A percentile compares a stretch with the other conserved stretches of the same genome.
Conservation (phyloP, 495 filamentous ascomycete genomes). For the Neurospora sp. region DNA sequence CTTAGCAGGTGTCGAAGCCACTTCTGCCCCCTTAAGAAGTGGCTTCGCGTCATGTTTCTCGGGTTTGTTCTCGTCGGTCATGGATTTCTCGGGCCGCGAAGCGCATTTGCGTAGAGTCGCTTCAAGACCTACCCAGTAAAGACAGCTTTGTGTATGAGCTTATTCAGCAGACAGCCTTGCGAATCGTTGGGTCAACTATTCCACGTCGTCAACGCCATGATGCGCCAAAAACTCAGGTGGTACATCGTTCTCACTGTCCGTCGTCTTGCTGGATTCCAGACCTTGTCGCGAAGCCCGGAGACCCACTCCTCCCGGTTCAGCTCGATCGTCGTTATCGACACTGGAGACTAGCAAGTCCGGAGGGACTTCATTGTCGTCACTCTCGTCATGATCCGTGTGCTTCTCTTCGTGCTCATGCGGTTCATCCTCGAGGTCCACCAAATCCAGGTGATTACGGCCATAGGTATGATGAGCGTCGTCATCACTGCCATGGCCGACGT, state of each 20-base stretch:
- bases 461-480: conserved; percentile 12
- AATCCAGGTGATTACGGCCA: conserved; percentile 20
- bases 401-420: conserved; percentile 17
- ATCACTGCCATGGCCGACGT: not conserved
- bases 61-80: too few relatives aligned
- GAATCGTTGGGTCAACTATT: not conserved
- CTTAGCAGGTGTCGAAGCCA: too few relatives aligned
- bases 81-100: too few relatives aligned
- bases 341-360: conserved; percentile 8
- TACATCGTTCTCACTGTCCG: conserved; percentile 29
- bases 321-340: not conserved
- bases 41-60: too few relatives aligned
- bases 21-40: too few relatives aligned
- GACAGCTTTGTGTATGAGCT: not conserved
- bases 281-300: not conserved
- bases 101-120: too few relatives aligned
- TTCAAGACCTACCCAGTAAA: not conserved
- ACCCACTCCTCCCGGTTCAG: not conserved
- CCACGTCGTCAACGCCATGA: conserved; percentile 2
- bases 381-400: conserved; percentile 4
- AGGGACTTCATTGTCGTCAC: conserved; percentile 18
- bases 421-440: conserved; percentile 26
- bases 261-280: conserved; percentile 13
- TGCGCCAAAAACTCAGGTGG: conserved; percentile 28
- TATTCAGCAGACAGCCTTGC: not conserved